Base-by-base conservation (phyloP, 2,329 filamentous ascomycete species). In the Stachybotrys chartarum region DNA sequence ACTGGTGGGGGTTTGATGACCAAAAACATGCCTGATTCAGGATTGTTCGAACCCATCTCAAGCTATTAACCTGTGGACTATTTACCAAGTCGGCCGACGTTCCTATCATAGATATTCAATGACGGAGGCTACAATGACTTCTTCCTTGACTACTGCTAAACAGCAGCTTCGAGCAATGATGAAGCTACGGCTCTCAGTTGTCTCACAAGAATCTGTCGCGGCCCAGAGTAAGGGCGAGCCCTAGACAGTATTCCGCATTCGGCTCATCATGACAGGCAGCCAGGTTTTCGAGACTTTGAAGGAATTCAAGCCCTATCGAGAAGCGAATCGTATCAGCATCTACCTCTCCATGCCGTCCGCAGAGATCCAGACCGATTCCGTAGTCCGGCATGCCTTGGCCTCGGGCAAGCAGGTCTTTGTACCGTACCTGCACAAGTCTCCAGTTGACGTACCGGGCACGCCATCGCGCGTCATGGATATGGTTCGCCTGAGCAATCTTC, bases 261-360 rank as follows among this genome's bases (percentile, higher is more conserved):
- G 8, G 35, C 35, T 42, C 35, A 42, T 42, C 10, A 51, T 47
- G 50, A 55, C 68, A 94, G 90, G 90, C 63, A 72, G 76, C 52
- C 75, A 75, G 61, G 84, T 90, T 24, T 86, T 86, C 60, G 79
- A 83, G 54, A 75, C 80, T 7, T 73, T 97, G 44, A 75, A 86
- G 49, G 76, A 79, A 11, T 82, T 92, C 63, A 79, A 82, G 52
- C 87, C 91, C 54, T 99, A 96, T 69, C 75, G 83, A 59, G 78
- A 86, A 54, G 92, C 94, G 47, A 80, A 78, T 57, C 81, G 84
- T 54, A 83, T 99, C 65, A 91, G 90, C 63, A 80, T 99, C 55
- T 99, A 96, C 69, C 78, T 99, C 16, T 94, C 93, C 11, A 99
- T 99, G 94, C 91, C 92, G 1, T 75, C 78, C 10, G 88, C 86